Evolutionary conservation across 768 basidiomycete species (phyloP).

Genomic region (Suillus lakei): DNA sequence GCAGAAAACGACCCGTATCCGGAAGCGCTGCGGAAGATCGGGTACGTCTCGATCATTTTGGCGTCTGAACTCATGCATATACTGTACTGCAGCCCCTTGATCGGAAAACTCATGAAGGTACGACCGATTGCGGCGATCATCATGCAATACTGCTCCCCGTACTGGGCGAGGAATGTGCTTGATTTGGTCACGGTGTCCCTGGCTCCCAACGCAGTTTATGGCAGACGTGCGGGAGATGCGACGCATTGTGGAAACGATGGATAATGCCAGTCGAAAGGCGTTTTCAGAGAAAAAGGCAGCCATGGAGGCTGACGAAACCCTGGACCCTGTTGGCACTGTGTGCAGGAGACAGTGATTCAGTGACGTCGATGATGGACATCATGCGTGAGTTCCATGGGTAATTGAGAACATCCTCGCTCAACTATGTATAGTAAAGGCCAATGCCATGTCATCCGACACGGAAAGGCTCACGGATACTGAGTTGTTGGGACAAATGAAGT

Average conservation of each 20-base stretch:
- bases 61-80: not conserved
- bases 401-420: not conserved
- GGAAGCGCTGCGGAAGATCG: constrained; percentile 30
- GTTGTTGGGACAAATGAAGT: constrained; percentile 57
- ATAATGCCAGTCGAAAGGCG: constrained; percentile 45
- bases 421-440: constrained; percentile 38
- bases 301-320: constrained; percentile 27
- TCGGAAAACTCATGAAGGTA: constrained; percentile 30
- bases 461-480: constrained; percentile 49
- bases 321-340: not conserved
- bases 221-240: constrained; percentile 47
- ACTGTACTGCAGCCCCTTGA: constrained; percentile 24
- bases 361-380: constrained; percentile 43
- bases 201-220: constrained; percentile 15
- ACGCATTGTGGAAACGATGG: constrained; percentile 51
- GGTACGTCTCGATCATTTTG: constrained; percentile 27
- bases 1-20: constrained; percentile 18
- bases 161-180: constrained; percentile 36
- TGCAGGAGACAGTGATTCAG: constrained; percentile 21
- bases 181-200: constrained; percentile 14
- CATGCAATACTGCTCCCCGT: constrained; percentile 31
- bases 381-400: constrained; percentile 42
- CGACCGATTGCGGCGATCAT: constrained; percentile 34
- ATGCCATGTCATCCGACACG: constrained; percentile 34
- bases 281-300: constrained; percentile 39